Base-by-base conservation (phyloP, 805 yeast species). In the Metschnikowia peoriensis region DNA sequence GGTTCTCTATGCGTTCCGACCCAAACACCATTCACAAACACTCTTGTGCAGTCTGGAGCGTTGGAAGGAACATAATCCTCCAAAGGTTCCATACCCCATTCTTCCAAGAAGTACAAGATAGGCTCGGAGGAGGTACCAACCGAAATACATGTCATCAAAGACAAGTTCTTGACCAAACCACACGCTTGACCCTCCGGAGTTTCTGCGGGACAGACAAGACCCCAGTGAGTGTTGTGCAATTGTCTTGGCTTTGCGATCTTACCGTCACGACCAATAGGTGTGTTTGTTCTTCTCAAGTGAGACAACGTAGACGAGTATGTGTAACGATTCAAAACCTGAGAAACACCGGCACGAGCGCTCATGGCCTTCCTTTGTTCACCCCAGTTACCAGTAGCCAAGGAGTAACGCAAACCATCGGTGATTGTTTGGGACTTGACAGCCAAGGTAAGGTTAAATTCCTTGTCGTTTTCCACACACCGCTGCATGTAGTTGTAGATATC, bases 131-230 rank as follows among this genome's bases (percentile, higher is more conserved):
- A 89, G 7, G 97, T 83, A 70, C 99, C 99, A 58, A 94, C 99
- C 28, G 99, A 93, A 48, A 94, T 91, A 78, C 97, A 91, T 1
- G 98, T 84, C 98, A 94, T 92, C 61, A 94, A 77, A 1, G 98
- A 92, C 68, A 94, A 78, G 72, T 94, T 94, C 78, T 94, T 94
- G 50, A 94, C 99, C 71, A 94, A 80, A 67, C 99, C 99, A 88
- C 99, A 94, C 37, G 99, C 99, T 77, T 94, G 99, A 67, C 99
- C 99, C 78, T 94, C 99, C 3, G 99, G 99, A 15, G 99, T 94
- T 73, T 94, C 99, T 27, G 99, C 99, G 48, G 99, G 99, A 76
- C 99, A 94, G 43, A 94, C 98, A 64, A 94, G 81, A 66, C 99
- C 99, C 99, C 99, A 94, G 75, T 94, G 99, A 32, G 99, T 94